phyloP scores from a whole-genome alignment of 208 protist species.

The Novymonas esmeraldas region DNA sequence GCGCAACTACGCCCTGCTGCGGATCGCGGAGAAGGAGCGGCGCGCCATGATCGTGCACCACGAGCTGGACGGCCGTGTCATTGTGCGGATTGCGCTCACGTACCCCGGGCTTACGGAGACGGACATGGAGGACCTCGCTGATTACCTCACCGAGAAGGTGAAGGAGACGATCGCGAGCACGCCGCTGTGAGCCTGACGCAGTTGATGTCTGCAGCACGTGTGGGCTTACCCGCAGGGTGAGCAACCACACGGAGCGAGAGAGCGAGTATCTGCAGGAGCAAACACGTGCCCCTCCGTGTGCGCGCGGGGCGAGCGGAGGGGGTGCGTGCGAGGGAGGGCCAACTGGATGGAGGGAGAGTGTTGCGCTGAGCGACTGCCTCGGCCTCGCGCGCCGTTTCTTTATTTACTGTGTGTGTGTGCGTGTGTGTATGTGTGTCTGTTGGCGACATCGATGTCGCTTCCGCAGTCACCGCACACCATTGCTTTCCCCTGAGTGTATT shows the following conservation, averaged over 20 bases:
- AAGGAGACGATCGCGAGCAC: slow-evolving; percentile 21
- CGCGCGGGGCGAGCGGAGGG: no score
- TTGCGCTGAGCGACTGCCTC: no score
- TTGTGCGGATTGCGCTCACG: slow-evolving; percentile 39
- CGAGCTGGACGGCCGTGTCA: slow-evolving; percentile 35
- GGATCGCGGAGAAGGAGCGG: slow-evolving; percentile 30
- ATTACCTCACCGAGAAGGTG: slow-evolving; percentile 26
- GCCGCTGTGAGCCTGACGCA: background rate
- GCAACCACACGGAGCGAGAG: background rate
- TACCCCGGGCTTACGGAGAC: slow-evolving; percentile 28
- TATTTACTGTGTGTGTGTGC: no score
- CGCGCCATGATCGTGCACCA: slow-evolving; percentile 38
- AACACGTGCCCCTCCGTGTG: no score
- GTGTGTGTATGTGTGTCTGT: no score
- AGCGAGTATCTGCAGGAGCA: no score
- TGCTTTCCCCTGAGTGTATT: no score
- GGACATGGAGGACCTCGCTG: slow-evolving; percentile 40
- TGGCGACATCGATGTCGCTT: no score
- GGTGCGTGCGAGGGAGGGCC: no score
- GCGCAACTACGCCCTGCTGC: slow-evolving; percentile 30
- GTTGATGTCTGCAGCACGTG: background rate
- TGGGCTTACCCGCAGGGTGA: background rate
- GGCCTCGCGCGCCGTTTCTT: no score
- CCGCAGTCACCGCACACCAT: no score
- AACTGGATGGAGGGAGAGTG: no score